phyloP scores from a whole-genome alignment of 2,329 filamentous ascomycete species.

The Neonectria coccinea region DNA sequence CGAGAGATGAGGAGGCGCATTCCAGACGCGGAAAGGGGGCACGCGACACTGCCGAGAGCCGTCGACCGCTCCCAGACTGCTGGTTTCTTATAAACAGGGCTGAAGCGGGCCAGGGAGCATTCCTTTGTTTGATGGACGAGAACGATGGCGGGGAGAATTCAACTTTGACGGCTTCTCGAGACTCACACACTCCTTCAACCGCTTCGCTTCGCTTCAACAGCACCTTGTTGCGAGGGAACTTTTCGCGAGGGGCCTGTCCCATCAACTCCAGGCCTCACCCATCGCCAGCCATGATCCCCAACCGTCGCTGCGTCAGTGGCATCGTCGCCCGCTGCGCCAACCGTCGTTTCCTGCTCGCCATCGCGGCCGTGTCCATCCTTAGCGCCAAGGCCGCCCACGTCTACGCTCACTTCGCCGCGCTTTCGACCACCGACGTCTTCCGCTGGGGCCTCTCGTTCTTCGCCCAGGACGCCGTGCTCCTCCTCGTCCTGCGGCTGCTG shows the following conservation, averaged over 20 bases:
- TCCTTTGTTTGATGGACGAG: neutral
- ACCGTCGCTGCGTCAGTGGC: neutral
- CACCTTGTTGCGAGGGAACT: neutral
- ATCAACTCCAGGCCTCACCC: neutral
- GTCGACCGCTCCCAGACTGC: neutral
- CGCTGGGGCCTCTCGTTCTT: constrained; percentile 44
- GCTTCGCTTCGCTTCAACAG: neutral
- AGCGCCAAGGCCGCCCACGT: constrained; percentile 42
- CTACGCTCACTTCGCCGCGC: constrained; percentile 35
- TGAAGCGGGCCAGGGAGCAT: neutral
- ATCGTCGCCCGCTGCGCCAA: constrained; percentile 18
- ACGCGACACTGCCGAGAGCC: neutral
- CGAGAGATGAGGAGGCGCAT: neutral
- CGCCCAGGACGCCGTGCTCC: constrained; percentile 39
- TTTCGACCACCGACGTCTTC: constrained; percentile 32
- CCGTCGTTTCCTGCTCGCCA: constrained; percentile 38
- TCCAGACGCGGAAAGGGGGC: neutral
- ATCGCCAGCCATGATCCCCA: neutral
- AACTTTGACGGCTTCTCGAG: neutral
- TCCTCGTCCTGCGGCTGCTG: constrained; percentile 38
- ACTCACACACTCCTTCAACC: neutral
- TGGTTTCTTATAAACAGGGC: neutral
- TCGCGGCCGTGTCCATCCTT: constrained; percentile 38
- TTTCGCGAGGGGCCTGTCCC: neutral
- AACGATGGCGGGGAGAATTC: neutral